These are phyloP conservation scores for Aspergillus pseudoterreus DNA, from an alignment of 2,329 filamentous ascomycete genomes.

Conservation along the genomic window DNA sequence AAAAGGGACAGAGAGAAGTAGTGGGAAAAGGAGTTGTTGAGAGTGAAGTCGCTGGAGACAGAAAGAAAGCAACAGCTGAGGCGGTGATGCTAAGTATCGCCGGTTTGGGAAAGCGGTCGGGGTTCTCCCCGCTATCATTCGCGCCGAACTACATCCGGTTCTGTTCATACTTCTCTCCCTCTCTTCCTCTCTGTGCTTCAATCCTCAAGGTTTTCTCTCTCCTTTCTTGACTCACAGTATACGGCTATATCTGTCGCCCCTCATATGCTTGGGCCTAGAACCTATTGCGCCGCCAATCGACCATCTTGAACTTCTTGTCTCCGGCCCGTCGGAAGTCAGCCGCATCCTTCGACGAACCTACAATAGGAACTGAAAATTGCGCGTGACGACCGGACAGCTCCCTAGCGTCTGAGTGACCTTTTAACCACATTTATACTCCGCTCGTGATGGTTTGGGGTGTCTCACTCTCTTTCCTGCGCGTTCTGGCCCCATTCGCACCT, in stretches of 20 bases:
- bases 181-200: background rate
- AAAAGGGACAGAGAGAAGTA: constrained; percentile 1
- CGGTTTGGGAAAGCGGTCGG: constrained; percentile 17
- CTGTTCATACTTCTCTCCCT: background rate
- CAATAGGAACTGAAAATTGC: constrained; percentile 6
- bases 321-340: constrained; percentile 1
- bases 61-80: constrained; percentile 5
- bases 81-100: constrained; percentile 6
- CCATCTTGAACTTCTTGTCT: background rate
- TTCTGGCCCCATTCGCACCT: constrained; percentile 5
- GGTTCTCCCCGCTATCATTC: background rate
- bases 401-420: constrained; percentile 4
- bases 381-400: constrained; percentile 11
- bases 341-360: background rate
- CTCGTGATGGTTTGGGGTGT: constrained; percentile 12
- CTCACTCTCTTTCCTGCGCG: constrained; percentile 6
- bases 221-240: too few species aligned
- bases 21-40: constrained; percentile 2
- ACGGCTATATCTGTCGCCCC: background rate
- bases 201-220: background rate
- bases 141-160: background rate
- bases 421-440: constrained; percentile 1
- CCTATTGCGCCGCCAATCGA: too few species aligned
- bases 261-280: background rate
- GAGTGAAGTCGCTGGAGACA: constrained; percentile 2